These are phyloP conservation scores for Fusarium tupiense DNA, from an alignment of 2,329 filamentous ascomycete genomes.

Conservation along the genomic window DNA sequence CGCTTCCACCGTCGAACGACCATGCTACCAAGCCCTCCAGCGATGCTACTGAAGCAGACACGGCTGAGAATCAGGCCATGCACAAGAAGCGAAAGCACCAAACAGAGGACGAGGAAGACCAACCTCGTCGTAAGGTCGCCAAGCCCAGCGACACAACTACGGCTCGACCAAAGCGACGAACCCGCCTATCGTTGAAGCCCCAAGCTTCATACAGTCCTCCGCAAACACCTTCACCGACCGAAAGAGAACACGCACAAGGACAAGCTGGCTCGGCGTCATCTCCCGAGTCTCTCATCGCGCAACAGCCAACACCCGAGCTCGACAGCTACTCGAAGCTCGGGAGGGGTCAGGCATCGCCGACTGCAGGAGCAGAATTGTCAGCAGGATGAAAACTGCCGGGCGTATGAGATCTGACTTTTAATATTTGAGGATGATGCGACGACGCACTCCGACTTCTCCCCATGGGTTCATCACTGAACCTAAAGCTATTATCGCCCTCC, in stretches of 20 bases:
- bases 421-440: accelerated
- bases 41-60: not conserved
- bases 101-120: not conserved
- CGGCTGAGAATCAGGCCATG: accelerated
- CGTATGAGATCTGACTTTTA: accelerated
- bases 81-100: not conserved
- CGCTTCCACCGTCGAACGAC: not conserved
- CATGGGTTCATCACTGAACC: not conserved
- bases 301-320: not conserved
- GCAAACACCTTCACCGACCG: not conserved
- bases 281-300: not conserved
- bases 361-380: not conserved
- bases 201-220: not conserved
- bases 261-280: not conserved
- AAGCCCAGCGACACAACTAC: not conserved
- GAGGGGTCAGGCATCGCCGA: not conserved
- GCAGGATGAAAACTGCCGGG: accelerated
- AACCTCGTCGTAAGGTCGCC: not conserved
- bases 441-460: not conserved
- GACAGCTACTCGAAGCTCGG: not conserved
- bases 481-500: not conserved
- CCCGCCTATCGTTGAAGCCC: not conserved
- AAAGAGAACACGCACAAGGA: not conserved
- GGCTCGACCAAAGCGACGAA: not conserved
- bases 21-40: not conserved